A percentile compares a stretch with the other conserved stretches of the same genome.
Conservation (phyloP, 495 filamentous ascomycete species). For the Penicillium mononematosum region DNA sequence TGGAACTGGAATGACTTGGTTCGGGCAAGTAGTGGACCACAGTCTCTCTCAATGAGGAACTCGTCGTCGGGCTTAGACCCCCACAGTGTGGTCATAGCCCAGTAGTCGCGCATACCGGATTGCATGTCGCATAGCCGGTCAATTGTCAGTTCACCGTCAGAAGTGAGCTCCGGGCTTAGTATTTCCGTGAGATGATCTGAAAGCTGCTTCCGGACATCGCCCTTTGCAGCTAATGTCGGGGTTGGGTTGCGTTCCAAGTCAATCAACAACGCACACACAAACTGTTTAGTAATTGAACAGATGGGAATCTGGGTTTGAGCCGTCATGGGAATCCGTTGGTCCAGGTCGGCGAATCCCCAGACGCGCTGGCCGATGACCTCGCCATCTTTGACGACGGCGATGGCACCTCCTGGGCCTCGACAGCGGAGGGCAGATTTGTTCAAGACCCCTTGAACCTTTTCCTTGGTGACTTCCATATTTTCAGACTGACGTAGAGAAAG, state of each 20-base stretch:
- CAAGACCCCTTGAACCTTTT: conserved; percentile 15
- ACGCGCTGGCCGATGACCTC: conserved; percentile 26
- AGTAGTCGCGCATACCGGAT: conserved; percentile 38
- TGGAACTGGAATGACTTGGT: conserved; percentile 33
- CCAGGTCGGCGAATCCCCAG: conserved; percentile 37
- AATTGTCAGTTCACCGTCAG: conserved; percentile 22
- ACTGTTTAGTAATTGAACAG: conserved; percentile 40
- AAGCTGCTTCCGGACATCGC: conserved; percentile 24
- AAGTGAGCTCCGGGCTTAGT: conserved; percentile 19
- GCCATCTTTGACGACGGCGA: conserved; percentile 33
- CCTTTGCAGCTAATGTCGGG: conserved; percentile 20
- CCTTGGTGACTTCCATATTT: conserved; percentile 15
- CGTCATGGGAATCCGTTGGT: conserved; percentile 25
- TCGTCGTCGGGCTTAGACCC: conserved; percentile 32
- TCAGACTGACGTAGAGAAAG: not conserved
- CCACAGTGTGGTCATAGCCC: conserved; percentile 37
- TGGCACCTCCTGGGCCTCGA: conserved; percentile 31
- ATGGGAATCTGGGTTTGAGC: conserved; percentile 30
- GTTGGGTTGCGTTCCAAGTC: conserved; percentile 31
- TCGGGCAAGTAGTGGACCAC: conserved; percentile 20
- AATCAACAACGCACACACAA: conserved; percentile 29
- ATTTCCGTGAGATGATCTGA: conserved; percentile 20
- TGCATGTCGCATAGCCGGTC: conserved; percentile 33
- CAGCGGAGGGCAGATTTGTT: conserved; percentile 15
- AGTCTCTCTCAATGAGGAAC: conserved; percentile 26